Evolutionary conservation across 139 green algal genomes (phyloP).

Genomic region (Asterochloris erici): DNA sequence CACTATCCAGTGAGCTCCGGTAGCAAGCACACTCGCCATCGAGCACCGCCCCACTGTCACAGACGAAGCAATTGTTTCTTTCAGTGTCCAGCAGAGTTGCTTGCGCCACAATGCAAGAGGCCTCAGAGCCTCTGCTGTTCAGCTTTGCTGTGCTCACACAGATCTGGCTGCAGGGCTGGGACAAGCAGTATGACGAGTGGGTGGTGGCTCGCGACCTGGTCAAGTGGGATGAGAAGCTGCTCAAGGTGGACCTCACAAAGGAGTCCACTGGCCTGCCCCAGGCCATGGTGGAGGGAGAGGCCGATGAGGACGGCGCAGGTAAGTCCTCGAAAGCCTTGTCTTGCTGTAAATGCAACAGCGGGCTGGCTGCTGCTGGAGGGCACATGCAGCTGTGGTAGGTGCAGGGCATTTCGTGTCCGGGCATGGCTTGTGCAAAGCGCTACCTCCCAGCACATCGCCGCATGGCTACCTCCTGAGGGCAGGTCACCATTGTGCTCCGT

Average conservation of each 20-base stretch:
- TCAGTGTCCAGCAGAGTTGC: neutral
- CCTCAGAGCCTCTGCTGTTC: neutral
- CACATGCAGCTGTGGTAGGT: no score
- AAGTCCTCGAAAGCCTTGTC: neutral
- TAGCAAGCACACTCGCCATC: no score
- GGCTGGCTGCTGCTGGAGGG: no score
- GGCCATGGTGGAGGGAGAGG: neutral
- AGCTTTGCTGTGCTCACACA: no score
- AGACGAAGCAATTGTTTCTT: neutral
- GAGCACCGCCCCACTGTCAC: no score
- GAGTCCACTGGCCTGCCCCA: neutral
- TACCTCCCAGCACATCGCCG: no score
- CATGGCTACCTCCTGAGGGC: no score
- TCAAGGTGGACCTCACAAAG: neutral
- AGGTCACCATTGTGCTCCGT: no score
- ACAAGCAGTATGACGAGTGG: slow-evolving; percentile 81
- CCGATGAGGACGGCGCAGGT: neutral
- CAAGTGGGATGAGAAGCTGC: slow-evolving; percentile 27
- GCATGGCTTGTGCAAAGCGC: no score
- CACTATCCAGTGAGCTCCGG: slow-evolving; percentile 42
- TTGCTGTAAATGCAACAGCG: no score
- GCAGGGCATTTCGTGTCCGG: no score
- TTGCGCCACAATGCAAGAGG: neutral
- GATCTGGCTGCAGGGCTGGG: slow-evolving; percentile 45
- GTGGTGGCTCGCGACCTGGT: slow-evolving; percentile 51